Percentiles rank a stretch among this genome's conserved stretches.
These are phyloP conservation scores for Pleurotus ostreatus DNA, from an alignment of 768 basidiomycete genomes.

Conservation along the genomic window DNA sequence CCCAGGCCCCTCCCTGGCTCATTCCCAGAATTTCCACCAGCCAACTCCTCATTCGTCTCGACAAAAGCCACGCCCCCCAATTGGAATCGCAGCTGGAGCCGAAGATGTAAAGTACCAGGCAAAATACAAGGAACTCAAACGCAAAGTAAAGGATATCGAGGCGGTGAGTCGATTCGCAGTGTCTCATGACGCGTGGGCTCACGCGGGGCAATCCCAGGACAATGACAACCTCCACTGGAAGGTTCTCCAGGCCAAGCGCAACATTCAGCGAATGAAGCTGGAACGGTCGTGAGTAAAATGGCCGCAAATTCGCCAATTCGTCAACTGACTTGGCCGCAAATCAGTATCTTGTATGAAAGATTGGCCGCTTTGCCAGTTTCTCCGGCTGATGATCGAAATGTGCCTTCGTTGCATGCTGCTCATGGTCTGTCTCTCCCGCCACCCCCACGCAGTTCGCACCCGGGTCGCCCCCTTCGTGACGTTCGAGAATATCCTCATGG, in stretches of 20 bases:
- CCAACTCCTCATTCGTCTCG: slow-evolving; percentile 24
- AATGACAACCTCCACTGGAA: slow-evolving; percentile 87
- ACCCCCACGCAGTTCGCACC: slow-evolving; percentile 28
- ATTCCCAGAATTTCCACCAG: slow-evolving; percentile 26
- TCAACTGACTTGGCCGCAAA: slow-evolving; percentile 13
- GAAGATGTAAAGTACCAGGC: slow-evolving; percentile 85
- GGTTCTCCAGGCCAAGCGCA: slow-evolving; percentile 73
- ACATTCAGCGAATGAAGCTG: slow-evolving; percentile 82
- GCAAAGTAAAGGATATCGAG: slow-evolving; percentile 87
- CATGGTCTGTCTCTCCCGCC: slow-evolving; percentile 29
- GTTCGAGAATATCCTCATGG: slow-evolving; percentile 37
- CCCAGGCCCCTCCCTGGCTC: slow-evolving; percentile 41
- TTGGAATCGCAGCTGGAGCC: slow-evolving; percentile 72
- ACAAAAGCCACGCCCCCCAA: slow-evolving; percentile 45
- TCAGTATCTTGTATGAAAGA: slow-evolving; percentile 73
- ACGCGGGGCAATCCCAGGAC: slow-evolving; percentile 46
- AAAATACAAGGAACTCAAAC: slow-evolving; percentile 86
- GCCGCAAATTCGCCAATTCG: slow-evolving; percentile 14
- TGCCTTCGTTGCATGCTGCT: slow-evolving; percentile 26
- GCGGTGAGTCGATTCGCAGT: slow-evolving; percentile 42
- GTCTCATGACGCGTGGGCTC: slow-evolving; percentile 11
- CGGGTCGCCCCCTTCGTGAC: slow-evolving; percentile 29
- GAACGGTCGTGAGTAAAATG: slow-evolving; percentile 73
- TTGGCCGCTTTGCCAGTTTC: slow-evolving; percentile 59
- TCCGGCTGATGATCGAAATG: slow-evolving; percentile 39